Percentiles rank a stretch among this genome's conserved stretches.
Evolutionary conservation across 495 filamentous ascomycete genomes (phyloP).

Genomic region (Penicillium fimorum): DNA sequence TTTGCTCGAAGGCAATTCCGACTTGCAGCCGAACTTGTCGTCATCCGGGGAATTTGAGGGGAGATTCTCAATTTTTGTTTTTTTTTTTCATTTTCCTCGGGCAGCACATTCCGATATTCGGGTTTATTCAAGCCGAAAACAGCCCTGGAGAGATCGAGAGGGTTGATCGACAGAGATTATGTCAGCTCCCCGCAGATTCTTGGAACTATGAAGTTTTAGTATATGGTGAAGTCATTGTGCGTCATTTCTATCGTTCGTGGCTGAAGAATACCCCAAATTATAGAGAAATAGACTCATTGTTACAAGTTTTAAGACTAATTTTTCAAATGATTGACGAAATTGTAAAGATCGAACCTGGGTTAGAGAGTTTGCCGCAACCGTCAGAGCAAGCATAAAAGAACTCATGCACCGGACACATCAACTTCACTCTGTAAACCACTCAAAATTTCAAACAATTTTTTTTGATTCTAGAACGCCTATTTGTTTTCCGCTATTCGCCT

Average conservation of each 20-base stretch:
- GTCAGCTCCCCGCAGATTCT: slow-evolving; percentile 28
- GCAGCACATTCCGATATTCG: slow-evolving; percentile 13
- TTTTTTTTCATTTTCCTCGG: neutral
- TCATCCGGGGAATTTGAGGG: slow-evolving; percentile 18
- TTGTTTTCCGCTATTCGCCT: slow-evolving; percentile 9
- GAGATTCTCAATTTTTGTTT: neutral
- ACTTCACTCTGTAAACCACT: neutral
- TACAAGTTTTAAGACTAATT: neutral
- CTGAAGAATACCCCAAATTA: neutral
- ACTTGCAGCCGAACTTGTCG: slow-evolving; percentile 25
- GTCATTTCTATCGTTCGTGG: slow-evolving; percentile 25
- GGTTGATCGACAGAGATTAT: slow-evolving; percentile 20
- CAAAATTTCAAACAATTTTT: slow-evolving; percentile 16
- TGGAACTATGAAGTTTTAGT: slow-evolving; percentile 4
- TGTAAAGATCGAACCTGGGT: neutral
- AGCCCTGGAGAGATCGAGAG: neutral
- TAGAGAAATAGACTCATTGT: neutral
- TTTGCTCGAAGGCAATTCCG: slow-evolving; percentile 18
- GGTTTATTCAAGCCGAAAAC: slow-evolving; percentile 20
- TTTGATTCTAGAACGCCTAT: slow-evolving; percentile 11
- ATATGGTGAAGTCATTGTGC: slow-evolving; percentile 30
- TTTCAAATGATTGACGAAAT: slow-evolving; percentile 3
- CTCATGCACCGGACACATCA: neutral
- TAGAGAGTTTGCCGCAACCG: slow-evolving; percentile 3
- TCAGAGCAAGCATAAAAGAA: slow-evolving; percentile 10